These are phyloP conservation scores for Talaromyces sp. DNA, from an alignment of 2,329 filamentous ascomycete species.

Conservation along the genomic window DNA sequence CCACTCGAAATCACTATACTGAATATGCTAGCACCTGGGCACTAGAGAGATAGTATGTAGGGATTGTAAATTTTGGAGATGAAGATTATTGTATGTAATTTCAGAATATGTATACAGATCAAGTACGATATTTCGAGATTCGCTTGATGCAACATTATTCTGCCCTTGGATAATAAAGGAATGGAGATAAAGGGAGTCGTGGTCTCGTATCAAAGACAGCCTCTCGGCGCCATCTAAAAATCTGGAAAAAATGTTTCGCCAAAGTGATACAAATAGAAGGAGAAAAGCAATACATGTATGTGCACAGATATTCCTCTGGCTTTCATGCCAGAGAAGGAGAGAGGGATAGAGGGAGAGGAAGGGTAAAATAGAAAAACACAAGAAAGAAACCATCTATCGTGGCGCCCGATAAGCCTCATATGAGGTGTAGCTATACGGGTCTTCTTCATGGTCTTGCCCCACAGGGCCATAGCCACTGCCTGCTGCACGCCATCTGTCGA, in stretches of 20 bases:
- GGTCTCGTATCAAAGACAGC: slow-evolving; percentile 13
- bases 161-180: background rate
- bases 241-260: background rate
- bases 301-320: slow-evolving; percentile 1
- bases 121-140: slow-evolving; percentile 1
- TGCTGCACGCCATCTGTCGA: slow-evolving; percentile 39
- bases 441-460: slow-evolving; percentile 10
- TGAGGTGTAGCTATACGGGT: slow-evolving; percentile 27
- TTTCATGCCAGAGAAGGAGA: background rate
- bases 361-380: background rate
- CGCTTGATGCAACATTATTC: slow-evolving; percentile 8
- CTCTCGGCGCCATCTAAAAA: background rate
- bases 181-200: slow-evolving; percentile 9
- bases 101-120: background rate
- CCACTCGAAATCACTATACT: background rate
- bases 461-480: slow-evolving; percentile 40
- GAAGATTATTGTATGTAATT: background rate
- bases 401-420: slow-evolving; percentile 38
- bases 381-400: slow-evolving; percentile 16
- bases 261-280: slow-evolving; percentile 6
- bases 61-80: too few relatives aligned
- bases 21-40: background rate
- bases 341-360: background rate
- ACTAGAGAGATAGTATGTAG: too few relatives aligned
- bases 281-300: slow-evolving; percentile 6